Conservation (phyloP, 73 alveolate species). For the Breviolum minutum region DNA sequence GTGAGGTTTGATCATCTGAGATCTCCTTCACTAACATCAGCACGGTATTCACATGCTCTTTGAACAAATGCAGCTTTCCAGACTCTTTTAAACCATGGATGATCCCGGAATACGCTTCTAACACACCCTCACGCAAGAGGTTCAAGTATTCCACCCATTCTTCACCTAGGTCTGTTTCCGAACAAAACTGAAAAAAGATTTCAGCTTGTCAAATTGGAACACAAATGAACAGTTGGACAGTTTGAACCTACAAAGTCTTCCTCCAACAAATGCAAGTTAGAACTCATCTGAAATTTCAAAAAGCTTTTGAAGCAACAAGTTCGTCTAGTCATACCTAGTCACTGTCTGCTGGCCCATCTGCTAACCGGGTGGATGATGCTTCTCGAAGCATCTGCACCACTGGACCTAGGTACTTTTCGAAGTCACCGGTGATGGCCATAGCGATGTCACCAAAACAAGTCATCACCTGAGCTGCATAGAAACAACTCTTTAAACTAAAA, state of each 20-base stretch:
- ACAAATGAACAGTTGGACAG: neutral
- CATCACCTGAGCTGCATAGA: neutral
- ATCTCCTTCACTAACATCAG: constrained; percentile 91
- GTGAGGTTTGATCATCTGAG: constrained; percentile 71
- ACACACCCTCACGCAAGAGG: constrained; percentile 71
- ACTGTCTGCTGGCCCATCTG: constrained; percentile 87
- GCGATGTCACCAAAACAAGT: constrained; percentile 95
- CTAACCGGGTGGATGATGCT: constrained; percentile 79
- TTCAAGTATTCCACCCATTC: constrained; percentile 81
- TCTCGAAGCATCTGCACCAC: constrained; percentile 92
- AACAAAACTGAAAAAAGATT: no score
- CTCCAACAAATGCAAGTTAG: no score
- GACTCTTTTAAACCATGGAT: constrained; percentile 94
- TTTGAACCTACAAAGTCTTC: no score
- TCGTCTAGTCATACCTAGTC: no score
- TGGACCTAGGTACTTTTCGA: constrained; percentile 94
- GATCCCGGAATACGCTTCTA: constrained; percentile 94
- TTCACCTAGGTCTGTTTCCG: neutral
- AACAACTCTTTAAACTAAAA: neutral
- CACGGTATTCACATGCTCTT: constrained; percentile 92
- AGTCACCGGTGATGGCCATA: constrained; percentile 91
- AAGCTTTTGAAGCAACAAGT: no score
- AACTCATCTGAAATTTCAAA: no score
- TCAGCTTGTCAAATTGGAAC: neutral
- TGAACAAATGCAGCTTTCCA: constrained; percentile 59